These are phyloP conservation scores for Psilocybe cyanescens DNA, from an alignment of 768 basidiomycete species.

Conservation along the genomic window DNA sequence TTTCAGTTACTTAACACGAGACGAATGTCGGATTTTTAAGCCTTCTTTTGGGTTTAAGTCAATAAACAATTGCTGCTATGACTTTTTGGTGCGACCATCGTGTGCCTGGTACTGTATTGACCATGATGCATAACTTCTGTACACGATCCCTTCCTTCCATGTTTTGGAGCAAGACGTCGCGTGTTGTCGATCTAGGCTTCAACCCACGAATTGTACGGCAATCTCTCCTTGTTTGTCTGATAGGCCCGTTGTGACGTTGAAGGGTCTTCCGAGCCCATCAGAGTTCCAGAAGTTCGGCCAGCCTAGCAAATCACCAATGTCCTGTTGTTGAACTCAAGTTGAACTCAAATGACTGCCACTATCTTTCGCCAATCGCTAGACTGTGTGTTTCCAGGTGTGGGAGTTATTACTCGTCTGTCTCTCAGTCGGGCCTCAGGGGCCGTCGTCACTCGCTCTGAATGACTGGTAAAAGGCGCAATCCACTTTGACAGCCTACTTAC, in stretches of 20 bases:
- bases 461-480: neutral
- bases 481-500: neutral
- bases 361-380: neutral
- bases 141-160: neutral
- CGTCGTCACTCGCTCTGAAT: too few species aligned
- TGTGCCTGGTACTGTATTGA: neutral
- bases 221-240: neutral
- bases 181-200: neutral
- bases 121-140: neutral
- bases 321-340: neutral
- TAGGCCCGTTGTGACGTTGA: neutral
- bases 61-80: neutral
- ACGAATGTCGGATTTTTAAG: neutral
- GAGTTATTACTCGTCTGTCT: neutral
- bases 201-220: neutral
- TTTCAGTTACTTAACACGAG: too few species aligned
- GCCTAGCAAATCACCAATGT: neutral
- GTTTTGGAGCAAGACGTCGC: neutral
- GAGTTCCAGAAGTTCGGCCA: slow-evolving; percentile 9
- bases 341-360: neutral
- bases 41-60: neutral
- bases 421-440: too few species aligned
- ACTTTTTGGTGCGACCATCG: neutral
- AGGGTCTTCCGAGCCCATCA: slow-evolving; percentile 6
- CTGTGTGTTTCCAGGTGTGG: neutral